Conservation (phyloP, 768 basidiomycete genomes). For the Hydnum rufescens region DNA sequence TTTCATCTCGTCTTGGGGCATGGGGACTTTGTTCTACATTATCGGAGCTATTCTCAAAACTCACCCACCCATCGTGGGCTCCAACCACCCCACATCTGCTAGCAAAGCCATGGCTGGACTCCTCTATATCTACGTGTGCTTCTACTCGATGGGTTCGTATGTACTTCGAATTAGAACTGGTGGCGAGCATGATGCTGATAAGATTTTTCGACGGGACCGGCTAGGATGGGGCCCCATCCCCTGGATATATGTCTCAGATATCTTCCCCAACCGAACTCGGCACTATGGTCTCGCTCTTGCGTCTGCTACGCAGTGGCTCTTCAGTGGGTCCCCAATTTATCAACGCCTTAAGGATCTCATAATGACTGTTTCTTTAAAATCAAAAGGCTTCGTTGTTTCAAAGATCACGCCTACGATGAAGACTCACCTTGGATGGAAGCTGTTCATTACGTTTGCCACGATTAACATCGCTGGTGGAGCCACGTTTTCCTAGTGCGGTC, state of each 20-base stretch:
- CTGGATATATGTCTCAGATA: conserved; percentile 46
- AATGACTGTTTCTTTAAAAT: not conserved
- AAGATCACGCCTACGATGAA: conserved; percentile 50
- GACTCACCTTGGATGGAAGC: conserved; percentile 43
- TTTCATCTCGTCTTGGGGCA: conserved; percentile 42
- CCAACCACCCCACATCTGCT: conserved; percentile 17
- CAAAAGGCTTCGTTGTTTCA: conserved; percentile 45
- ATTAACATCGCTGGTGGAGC: conserved; percentile 57
- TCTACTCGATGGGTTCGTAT: conserved; percentile 70
- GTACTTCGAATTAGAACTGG: not conserved
- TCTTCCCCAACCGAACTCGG: conserved; percentile 70
- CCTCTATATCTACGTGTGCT: conserved; percentile 73
- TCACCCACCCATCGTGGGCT: conserved; percentile 32
- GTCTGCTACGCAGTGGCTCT: conserved; percentile 66
- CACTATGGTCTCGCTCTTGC: conserved; percentile 63
- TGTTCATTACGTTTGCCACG: conserved; percentile 59
- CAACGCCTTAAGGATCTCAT: not conserved
- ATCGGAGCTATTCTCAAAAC: conserved; percentile 70
- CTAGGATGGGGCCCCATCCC: conserved; percentile 49
- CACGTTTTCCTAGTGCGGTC: conserved; percentile 47
- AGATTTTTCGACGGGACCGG: not conserved
- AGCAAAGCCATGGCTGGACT: conserved; percentile 67
- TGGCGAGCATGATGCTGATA: not conserved
- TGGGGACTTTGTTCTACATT: conserved; percentile 67
- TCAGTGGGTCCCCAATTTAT: conserved; percentile 28